phyloP scores from a whole-genome alignment of 2,329 filamentous ascomycete genomes.

The Aspergillus fumigatus region DNA sequence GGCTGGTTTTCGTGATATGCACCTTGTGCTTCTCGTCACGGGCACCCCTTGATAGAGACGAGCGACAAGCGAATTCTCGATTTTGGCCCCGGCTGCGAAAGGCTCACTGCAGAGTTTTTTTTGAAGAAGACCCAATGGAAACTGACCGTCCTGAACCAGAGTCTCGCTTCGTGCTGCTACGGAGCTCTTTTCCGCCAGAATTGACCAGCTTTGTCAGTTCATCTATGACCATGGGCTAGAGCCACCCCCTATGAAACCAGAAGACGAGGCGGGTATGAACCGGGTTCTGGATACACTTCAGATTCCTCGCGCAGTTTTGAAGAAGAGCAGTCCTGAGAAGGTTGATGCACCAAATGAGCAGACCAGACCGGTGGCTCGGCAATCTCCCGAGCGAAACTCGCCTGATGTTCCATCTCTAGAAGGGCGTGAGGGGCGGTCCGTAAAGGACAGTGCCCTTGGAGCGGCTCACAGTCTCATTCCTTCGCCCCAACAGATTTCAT shows the following conservation, averaged over 20 bases:
- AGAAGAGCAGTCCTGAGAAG: constrained; percentile 2
- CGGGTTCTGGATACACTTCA: constrained; percentile 35
- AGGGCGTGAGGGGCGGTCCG: constrained; percentile 13
- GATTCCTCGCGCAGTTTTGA: constrained; percentile 24
- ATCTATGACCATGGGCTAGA: constrained; percentile 39
- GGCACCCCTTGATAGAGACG: not conserved
- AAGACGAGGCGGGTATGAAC: constrained; percentile 36
- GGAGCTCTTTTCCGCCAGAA: constrained; percentile 34
- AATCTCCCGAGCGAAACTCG: constrained; percentile 14
- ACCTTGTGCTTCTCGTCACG: not conserved
- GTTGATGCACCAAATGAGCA: not conserved
- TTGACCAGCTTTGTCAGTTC: constrained; percentile 38
- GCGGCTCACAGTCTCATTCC: not conserved
- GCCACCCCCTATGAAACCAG: constrained; percentile 36
- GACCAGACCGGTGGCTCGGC: not conserved
- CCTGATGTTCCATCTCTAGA: constrained; percentile 4
- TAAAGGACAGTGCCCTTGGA: constrained; percentile 2
- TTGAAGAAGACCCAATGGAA: not conserved
- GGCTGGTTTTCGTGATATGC: not conserved
- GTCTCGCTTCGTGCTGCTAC: constrained; percentile 34
- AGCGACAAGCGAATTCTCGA: not conserved
- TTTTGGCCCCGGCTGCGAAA: not conserved
- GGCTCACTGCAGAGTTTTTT: not conserved
- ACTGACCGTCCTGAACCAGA: constrained; percentile 16
- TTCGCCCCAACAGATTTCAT: constrained; percentile 10